Conservation (phyloP, 2,329 filamentous ascomycete species). For the Chrysosporium keratinophilum region DNA sequence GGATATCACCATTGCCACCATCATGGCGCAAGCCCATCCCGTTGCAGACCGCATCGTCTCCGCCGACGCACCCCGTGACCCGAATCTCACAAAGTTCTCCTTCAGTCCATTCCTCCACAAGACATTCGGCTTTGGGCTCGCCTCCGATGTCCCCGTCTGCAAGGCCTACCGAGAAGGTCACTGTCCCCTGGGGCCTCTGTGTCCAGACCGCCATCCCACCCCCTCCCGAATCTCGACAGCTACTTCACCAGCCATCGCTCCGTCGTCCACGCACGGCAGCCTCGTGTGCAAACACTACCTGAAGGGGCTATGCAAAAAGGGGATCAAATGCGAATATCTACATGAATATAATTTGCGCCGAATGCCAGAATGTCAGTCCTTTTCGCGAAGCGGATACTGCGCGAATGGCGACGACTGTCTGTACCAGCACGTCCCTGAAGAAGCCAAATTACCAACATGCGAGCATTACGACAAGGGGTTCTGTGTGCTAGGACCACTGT, state of each 20-base stretch:
- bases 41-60: slow-evolving; percentile 29
- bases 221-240: slow-evolving; percentile 37
- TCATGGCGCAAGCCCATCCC: slow-evolving; percentile 29
- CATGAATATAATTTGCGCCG: slow-evolving; percentile 97
- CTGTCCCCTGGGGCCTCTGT: slow-evolving; percentile 74
- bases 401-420: slow-evolving; percentile 94
- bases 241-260: slow-evolving; percentile 34
- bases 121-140: slow-evolving; percentile 75
- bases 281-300: slow-evolving; percentile 99
- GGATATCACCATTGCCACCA: background rate
- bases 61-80: slow-evolving; percentile 28
- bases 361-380: slow-evolving; percentile 98
- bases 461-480: slow-evolving; percentile 92
- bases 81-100: slow-evolving; percentile 56
- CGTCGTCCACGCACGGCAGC: slow-evolving; percentile 37
- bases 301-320: slow-evolving; percentile 94
- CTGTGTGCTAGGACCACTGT: slow-evolving; percentile 78
- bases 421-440: slow-evolving; percentile 79
- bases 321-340: slow-evolving; percentile 89
- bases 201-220: slow-evolving; percentile 68
- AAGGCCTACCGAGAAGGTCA: slow-evolving; percentile 75
- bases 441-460: slow-evolving; percentile 67
- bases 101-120: slow-evolving; percentile 77
- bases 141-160: slow-evolving; percentile 69
- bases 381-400: slow-evolving; percentile 85